phyloP scores from a whole-genome alignment of 2,329 filamentous ascomycete species.

The Colletotrichum nymphaeae region DNA sequence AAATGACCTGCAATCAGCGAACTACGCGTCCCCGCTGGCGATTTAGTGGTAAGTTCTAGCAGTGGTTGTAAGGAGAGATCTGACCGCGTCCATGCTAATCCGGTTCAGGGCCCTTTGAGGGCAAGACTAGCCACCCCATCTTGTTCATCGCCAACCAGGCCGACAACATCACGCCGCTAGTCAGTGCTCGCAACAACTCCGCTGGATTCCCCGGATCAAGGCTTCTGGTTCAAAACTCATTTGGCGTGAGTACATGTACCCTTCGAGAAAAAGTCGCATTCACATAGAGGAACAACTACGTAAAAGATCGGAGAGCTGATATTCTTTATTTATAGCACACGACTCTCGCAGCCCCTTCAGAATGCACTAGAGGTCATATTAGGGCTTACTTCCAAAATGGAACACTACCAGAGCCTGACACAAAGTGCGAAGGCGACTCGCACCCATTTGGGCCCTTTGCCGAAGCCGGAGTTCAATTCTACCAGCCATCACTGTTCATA shows the following conservation, averaged over 20 bases:
- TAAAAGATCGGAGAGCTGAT: neutral
- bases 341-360: conserved; percentile 55
- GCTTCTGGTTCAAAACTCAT: conserved; percentile 61
- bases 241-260: conserved; percentile 53
- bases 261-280: too few relatives aligned
- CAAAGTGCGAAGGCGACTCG: conserved; percentile 58
- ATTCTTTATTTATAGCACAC: conserved; percentile 55
- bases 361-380: conserved; percentile 55
- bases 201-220: conserved; percentile 56
- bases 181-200: conserved; percentile 57
- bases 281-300: neutral
- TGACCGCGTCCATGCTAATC: neutral
- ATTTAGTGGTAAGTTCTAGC: conserved; percentile 45
- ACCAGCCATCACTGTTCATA: neutral
- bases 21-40: conserved; percentile 52
- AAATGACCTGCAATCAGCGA: conserved; percentile 52
- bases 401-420: conserved; percentile 54
- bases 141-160: conserved; percentile 57
- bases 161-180: conserved; percentile 61
- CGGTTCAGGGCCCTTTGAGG: conserved; percentile 40
- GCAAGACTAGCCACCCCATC: conserved; percentile 55
- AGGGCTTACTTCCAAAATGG: conserved; percentile 59
- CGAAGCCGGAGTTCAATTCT: neutral
- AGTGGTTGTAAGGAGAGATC: too few relatives aligned
- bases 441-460: conserved; percentile 49